A percentile compares a stretch with the other conserved stretches of the same genome.
Conservation (phyloP, 1,284 basidiomycete genomes). For the Fomitopsis betulina region DNA sequence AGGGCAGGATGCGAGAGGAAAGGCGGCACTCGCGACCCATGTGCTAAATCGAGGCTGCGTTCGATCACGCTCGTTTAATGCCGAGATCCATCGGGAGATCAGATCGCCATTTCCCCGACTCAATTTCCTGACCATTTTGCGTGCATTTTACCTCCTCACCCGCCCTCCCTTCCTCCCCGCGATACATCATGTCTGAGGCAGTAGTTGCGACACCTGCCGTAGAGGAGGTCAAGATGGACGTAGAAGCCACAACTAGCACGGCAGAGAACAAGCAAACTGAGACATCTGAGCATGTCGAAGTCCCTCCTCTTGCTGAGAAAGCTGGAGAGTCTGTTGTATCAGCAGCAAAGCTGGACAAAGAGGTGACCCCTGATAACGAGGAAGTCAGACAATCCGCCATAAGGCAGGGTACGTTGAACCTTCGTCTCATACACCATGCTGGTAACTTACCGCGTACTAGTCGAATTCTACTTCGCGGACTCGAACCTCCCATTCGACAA, state of each 20-base stretch:
- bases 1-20: background rate
- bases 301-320: background rate
- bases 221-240: slow-evolving; percentile 4
- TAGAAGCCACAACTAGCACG: slow-evolving; percentile 9
- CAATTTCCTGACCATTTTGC: background rate
- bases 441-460: slow-evolving; percentile 35
- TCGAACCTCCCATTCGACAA: slow-evolving; percentile 96
- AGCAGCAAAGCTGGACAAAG: background rate
- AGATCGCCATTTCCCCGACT: background rate
- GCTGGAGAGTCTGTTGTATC: background rate
- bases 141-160: background rate
- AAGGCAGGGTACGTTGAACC: slow-evolving; percentile 42
- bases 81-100: background rate
- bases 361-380: slow-evolving; percentile 20
- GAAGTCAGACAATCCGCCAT: slow-evolving; percentile 38
- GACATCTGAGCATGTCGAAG: background rate
- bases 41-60: background rate
- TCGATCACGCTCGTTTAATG: background rate
- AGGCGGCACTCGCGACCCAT: background rate
- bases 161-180: background rate
- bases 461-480: slow-evolving; percentile 98
- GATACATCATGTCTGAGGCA: background rate
- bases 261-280: slow-evolving; percentile 4
- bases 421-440: background rate
- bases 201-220: slow-evolving; percentile 1